These are phyloP conservation scores for Schrenkiella parvula DNA, from an alignment of 345 rosid species.

Conservation along the genomic window DNA sequence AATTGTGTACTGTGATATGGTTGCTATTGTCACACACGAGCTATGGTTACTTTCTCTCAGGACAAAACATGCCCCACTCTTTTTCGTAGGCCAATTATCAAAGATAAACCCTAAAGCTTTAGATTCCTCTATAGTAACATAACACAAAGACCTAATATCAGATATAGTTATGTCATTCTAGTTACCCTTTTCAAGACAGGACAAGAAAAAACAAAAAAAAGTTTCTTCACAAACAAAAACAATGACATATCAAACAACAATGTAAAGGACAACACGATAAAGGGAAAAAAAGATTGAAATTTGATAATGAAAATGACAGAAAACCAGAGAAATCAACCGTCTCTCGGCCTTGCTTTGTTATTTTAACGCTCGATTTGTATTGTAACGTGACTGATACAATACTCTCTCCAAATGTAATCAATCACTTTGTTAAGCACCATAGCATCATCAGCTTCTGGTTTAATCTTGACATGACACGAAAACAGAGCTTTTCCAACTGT, in stretches of 20 bases:
- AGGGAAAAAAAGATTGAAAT: constrained; percentile 4
- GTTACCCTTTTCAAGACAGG: neutral
- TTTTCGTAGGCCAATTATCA: neutral
- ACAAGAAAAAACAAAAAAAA: neutral
- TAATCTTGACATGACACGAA: constrained; percentile 28
- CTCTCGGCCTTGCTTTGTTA: neutral
- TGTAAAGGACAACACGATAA: constrained; percentile 10
- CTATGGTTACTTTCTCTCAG: constrained; percentile 29
- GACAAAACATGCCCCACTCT: constrained; percentile 31
- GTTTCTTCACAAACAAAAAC: neutral
- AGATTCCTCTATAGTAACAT: constrained; percentile 7
- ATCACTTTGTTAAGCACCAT: constrained; percentile 52
- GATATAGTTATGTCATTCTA: constrained; percentile 18
- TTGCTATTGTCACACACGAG: constrained; percentile 29
- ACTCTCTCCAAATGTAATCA: constrained; percentile 51
- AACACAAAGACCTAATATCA: constrained; percentile 15
- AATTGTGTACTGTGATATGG: constrained; percentile 28
- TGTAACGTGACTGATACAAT: constrained; percentile 64
- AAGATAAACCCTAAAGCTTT: constrained; percentile 20
- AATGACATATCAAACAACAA: constrained; percentile 13
- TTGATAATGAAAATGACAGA: constrained; percentile 23
- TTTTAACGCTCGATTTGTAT: constrained; percentile 63
- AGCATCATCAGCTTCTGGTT: constrained; percentile 57
- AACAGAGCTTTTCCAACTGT: constrained; percentile 24
- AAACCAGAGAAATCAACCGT: neutral